Evolutionary conservation across 2,329 filamentous ascomycete species (phyloP).

Genomic region (Didymella glomerata): DNA sequence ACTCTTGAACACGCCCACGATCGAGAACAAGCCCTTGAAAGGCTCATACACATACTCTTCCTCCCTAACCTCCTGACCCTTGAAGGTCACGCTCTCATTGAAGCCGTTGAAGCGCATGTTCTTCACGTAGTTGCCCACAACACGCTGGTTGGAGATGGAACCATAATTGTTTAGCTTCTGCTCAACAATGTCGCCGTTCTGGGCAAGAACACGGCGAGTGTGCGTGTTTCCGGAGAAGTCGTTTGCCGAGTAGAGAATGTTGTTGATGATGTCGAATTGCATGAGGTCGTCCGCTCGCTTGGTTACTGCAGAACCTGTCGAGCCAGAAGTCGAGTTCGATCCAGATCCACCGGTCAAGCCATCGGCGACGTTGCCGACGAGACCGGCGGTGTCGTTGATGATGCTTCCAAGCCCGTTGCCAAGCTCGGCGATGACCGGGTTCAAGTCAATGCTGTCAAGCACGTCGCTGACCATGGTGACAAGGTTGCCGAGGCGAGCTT

Average conservation of each 20-base stretch:
- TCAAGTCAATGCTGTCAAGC: slow-evolving; percentile 66
- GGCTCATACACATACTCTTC: slow-evolving; percentile 64
- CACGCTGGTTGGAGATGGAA: slow-evolving; percentile 52
- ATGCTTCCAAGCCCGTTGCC: slow-evolving; percentile 60
- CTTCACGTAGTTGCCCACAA: slow-evolving; percentile 60
- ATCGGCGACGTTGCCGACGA: slow-evolving; percentile 38
- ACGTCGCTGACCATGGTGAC: slow-evolving; percentile 68
- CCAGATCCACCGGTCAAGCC: slow-evolving; percentile 20
- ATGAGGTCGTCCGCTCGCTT: slow-evolving; percentile 45
- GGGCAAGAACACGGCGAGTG: slow-evolving; percentile 65
- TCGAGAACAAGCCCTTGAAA: slow-evolving; percentile 57
- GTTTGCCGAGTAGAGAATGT: slow-evolving; percentile 68
- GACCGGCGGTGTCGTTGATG: slow-evolving; percentile 52
- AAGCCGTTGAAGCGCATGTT: slow-evolving; percentile 67
- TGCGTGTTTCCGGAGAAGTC: slow-evolving; percentile 63
- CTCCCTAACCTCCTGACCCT: slow-evolving; percentile 60
- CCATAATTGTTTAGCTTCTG: slow-evolving; percentile 64
- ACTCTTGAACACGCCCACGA: slow-evolving; percentile 60
- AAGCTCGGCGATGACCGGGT: slow-evolving; percentile 66
- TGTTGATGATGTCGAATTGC: slow-evolving; percentile 61
- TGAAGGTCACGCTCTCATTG: slow-evolving; percentile 48
- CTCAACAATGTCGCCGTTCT: slow-evolving; percentile 65
- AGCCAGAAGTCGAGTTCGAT: slow-evolving; percentile 14
- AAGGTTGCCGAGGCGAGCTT: slow-evolving; percentile 67
- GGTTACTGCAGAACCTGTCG: slow-evolving; percentile 26